These are phyloP conservation scores for Xenoacremonium recifei DNA, from an alignment of 2,329 filamentous ascomycete genomes.

Conservation along the genomic window DNA sequence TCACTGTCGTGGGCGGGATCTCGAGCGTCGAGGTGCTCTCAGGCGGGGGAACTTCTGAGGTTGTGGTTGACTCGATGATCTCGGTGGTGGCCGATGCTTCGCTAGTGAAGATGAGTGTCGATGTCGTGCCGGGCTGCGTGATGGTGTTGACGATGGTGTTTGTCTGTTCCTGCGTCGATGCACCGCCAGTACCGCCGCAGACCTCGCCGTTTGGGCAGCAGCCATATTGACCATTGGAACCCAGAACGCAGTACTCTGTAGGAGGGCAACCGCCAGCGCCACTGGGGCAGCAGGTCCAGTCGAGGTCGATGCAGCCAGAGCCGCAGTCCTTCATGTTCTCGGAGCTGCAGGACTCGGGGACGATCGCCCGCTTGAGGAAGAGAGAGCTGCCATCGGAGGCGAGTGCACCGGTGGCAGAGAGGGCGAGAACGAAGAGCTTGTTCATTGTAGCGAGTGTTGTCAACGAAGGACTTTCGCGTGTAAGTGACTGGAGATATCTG, in stretches of 20 bases:
- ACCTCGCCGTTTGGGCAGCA: constrained; percentile 29
- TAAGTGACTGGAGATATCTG: no score
- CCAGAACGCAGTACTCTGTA: constrained; percentile 22
- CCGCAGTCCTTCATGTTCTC: constrained; percentile 27
- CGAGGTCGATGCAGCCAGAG: constrained; percentile 24
- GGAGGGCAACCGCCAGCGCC: constrained; percentile 25
- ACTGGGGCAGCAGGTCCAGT: constrained; percentile 31
- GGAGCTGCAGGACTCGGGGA: constrained; percentile 21
- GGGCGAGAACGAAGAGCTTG: constrained; percentile 22
- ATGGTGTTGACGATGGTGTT: constrained; percentile 10
- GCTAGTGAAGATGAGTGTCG: constrained; percentile 7
- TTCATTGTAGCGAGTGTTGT: constrained; percentile 21
- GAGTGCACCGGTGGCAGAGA: constrained; percentile 18
- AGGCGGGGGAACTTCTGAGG: neutral
- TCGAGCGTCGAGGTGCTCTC: neutral
- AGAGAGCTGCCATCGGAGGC: constrained; percentile 15
- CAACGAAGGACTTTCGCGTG: constrained; percentile 6
- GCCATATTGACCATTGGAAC: constrained; percentile 23
- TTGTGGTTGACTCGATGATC: neutral
- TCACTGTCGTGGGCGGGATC: neutral
- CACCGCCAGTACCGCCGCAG: constrained; percentile 27
- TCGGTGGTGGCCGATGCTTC: constrained; percentile 4
- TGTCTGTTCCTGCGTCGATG: constrained; percentile 13
- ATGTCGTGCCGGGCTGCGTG: constrained; percentile 8
- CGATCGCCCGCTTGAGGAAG: constrained; percentile 18